Percentiles rank a stretch among this genome's conserved stretches.
Evolutionary conservation across 495 filamentous ascomycete genomes (phyloP).

Genomic region (Aspergillus nanangensis): DNA sequence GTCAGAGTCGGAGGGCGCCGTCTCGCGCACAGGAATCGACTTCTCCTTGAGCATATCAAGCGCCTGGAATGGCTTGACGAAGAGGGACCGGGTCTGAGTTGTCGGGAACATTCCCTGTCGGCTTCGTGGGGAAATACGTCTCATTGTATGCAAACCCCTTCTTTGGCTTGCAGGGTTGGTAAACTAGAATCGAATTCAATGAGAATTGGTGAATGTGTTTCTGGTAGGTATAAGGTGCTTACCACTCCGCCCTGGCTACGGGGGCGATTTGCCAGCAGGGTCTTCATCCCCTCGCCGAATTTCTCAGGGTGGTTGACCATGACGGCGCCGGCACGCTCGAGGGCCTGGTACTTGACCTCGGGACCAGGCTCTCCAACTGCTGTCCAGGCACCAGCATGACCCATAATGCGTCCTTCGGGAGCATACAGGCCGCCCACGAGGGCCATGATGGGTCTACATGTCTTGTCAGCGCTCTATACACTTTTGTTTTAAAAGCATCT

Average conservation of each 20-base stretch:
- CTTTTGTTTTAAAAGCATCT: background rate
- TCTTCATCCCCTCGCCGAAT: slow-evolving; percentile 70
- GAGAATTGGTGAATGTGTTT: background rate
- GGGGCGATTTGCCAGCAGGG: slow-evolving; percentile 37
- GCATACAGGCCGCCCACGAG: slow-evolving; percentile 69
- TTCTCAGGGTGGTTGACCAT: slow-evolving; percentile 79
- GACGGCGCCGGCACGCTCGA: slow-evolving; percentile 66
- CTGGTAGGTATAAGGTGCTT: slow-evolving; percentile 11
- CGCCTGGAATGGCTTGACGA: slow-evolving; percentile 54
- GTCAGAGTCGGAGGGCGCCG: slow-evolving; percentile 27
- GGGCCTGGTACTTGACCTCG: slow-evolving; percentile 58
- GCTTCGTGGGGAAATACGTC: slow-evolving; percentile 17
- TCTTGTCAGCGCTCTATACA: background rate
- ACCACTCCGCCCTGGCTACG: slow-evolving; percentile 22
- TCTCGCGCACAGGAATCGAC: slow-evolving; percentile 44
- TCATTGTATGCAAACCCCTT: slow-evolving; percentile 50
- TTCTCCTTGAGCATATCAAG: slow-evolving; percentile 54
- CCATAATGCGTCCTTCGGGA: slow-evolving; percentile 70
- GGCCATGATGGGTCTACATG: slow-evolving; percentile 68
- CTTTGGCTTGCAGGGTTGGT: slow-evolving; percentile 23
- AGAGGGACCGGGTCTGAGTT: slow-evolving; percentile 51
- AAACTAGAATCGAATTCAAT: slow-evolving; percentile 20
- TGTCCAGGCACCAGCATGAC: slow-evolving; percentile 80
- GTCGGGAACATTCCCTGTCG: slow-evolving; percentile 1
- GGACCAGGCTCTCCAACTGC: slow-evolving; percentile 63